These are phyloP conservation scores for Cystobasidium sp. DNA, from an alignment of 1,284 basidiomycete genomes.

Conservation along the genomic window DNA sequence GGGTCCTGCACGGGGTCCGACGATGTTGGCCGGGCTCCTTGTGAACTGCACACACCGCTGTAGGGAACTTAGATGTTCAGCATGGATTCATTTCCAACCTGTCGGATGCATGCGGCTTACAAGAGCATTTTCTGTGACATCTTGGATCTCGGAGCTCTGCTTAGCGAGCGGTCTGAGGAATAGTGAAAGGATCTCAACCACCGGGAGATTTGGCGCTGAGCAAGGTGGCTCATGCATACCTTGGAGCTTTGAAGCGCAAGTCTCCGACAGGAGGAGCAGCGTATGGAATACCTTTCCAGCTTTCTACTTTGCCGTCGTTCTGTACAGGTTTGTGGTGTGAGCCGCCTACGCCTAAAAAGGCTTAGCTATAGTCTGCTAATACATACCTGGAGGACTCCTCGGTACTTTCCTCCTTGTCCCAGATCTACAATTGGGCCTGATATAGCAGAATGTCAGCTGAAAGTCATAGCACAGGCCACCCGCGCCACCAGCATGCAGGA, in stretches of 20 bases:
- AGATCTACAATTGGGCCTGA: constrained; percentile 45
- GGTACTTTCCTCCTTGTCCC: constrained; percentile 43
- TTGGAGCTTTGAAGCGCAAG: constrained; percentile 47
- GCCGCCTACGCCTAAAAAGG: not conserved
- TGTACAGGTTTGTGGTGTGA: not conserved
- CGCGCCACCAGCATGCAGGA: not conserved
- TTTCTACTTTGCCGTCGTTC: constrained; percentile 41
- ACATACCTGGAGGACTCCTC: constrained; percentile 43
- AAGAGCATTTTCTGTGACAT: constrained; percentile 40
- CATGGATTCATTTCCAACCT: not conserved
- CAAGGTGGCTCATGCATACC: not conserved
- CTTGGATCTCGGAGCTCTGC: constrained; percentile 42
- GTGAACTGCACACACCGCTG: constrained; percentile 47
- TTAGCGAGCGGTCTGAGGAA: constrained; percentile 6
- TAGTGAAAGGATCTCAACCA: not conserved
- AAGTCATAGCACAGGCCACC: not conserved
- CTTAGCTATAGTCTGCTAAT: not conserved
- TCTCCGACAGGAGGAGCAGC: constrained; percentile 47
- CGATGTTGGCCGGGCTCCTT: constrained; percentile 31
- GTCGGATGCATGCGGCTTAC: not conserved
- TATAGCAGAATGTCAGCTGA: not conserved
- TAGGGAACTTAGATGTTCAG: not conserved
- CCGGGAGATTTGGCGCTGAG: not conserved
- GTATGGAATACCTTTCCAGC: constrained; percentile 49
- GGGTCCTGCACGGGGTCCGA: constrained; percentile 46